Base-by-base conservation (phyloP, 352 stramenopile species). In the Aphanomyces invadans region DNA sequence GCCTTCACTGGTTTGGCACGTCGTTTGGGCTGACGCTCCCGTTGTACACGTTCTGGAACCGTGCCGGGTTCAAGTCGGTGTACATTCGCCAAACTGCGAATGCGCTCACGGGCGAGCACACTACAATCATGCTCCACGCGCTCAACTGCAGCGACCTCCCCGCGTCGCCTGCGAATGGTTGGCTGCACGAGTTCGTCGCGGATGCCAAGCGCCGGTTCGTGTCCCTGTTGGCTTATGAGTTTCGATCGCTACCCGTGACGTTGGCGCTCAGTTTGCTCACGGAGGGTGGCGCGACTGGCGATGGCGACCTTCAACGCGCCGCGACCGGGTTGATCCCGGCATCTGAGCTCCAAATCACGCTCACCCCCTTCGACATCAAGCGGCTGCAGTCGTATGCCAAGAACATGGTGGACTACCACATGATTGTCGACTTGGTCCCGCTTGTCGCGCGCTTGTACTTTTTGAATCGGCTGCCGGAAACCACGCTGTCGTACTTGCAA, bases 11-110 rank as follows among this genome's bases (percentile, higher is more conserved):
- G 95, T 86, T 99, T 36, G 97, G 96, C 39, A 97, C 96, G 33
- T 98, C 94, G 9, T 99, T 99, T 73, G 97, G 97, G 0, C 80
- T 99, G 31, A 99, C 97, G 25, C 70, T 94, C 25, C 70, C 89
- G 23, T 84, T 99, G 48, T 96, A 99, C 73, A 98, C 96, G 69
- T 99, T 99, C 69, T 99, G 97, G 96, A 83, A 88, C 38, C 87
- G 83, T 48, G 88, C 79, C 21, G 94, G 96, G 15, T 98, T 98
- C 79, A 83, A 85, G 45, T 87, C 97, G 4, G 86, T 99, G 23
- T 99, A 99, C 74, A 80, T 99, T 32, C 92, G 97, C 0, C 97
- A 99, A 79, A 99, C 97, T 5, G 81, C 95, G n/a, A 99, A 99
- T 76, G 95, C 99, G 38, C 85, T 99, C 49, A 99, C 97, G 28